Percentiles rank a stretch among this genome's conserved stretches.
Conservation (phyloP, 2,329 filamentous ascomycete species). For the Penicillium sp. region DNA sequence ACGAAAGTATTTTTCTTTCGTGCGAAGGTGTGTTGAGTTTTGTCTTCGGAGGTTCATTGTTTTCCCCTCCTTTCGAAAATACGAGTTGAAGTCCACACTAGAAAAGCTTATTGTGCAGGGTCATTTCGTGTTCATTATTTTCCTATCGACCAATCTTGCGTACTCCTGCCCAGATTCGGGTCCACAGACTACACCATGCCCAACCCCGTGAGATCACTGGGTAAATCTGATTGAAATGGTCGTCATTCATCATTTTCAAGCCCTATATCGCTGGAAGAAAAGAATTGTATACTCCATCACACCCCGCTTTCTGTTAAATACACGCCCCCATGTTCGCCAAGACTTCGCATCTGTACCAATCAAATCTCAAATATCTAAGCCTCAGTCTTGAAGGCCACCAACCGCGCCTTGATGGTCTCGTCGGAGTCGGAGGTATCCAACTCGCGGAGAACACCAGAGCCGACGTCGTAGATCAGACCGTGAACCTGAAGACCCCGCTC, state of each 20-base stretch:
- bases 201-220: background rate
- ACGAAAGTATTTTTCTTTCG: no score
- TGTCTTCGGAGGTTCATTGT: no score
- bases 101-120: no score
- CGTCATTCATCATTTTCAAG: background rate
- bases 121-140: no score
- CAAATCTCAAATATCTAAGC: slow-evolving; percentile 9
- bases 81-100: no score
- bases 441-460: slow-evolving; percentile 56
- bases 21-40: no score
- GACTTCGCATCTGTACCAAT: background rate
- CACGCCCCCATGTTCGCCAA: background rate
- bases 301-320: background rate
- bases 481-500: slow-evolving; percentile 74
- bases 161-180: no score
- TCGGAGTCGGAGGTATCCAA: slow-evolving; percentile 51
- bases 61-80: no score
- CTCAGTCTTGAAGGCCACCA: slow-evolving; percentile 44
- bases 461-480: slow-evolving; percentile 74
- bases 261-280: background rate
- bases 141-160: no score
- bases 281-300: background rate
- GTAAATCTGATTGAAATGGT: background rate
- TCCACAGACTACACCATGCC: background rate
- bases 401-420: slow-evolving; percentile 41